Evolutionary conservation across 2,329 filamentous ascomycete genomes (phyloP), one percentile per base, ranked within the genome.

Genomic region (Ophiostoma piceae): DNA sequence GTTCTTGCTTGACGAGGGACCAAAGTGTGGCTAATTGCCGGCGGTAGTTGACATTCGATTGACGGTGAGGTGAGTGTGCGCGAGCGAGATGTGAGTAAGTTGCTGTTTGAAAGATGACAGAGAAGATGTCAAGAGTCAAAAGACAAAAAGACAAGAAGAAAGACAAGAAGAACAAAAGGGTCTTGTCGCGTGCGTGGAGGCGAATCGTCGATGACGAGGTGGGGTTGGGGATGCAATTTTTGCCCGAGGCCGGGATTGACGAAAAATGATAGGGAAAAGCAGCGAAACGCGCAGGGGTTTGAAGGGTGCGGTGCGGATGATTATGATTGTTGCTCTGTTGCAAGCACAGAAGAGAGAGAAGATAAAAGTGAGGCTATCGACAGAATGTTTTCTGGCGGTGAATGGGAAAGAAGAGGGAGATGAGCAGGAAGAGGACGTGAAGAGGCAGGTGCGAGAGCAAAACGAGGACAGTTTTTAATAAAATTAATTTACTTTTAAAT

Each of bases 141-240:
- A 26, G 57, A 32, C 3, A 14, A 64, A 16, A 62, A 16, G 60
- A 35, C 35, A 37, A 35, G 19, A 22, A 66, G 64, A 66, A 16
- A 41, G 41, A 47, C 43, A 16, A 47, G 43, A 29, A 29, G 26
- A 29, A 47, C 43, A 57, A 47, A 41, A 39, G 35, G 65, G 35
- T 43, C 22, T 66, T 35, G 66, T 67, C 66, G 66, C 66, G 66
- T 67, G 66, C 41, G 64, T 47, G n/a, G 29, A 51, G 66, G 29
- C 43, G 26, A 67, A 54, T 51, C 43, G 66, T 54, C 66, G 66
- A 67, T 54, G 66, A 67, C 66, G 66, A 67, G 66, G 66, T 66
- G 65, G 65, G 65, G 65, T 66, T 29, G 14, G 16, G 65, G 65
- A 66, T 66, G 65, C 26, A 66, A 41, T 66, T 66, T 66, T 66